Percentiles rank a stretch among this genome's conserved stretches.
phyloP scores from a whole-genome alignment of 495 filamentous ascomycete species.

The Poronia punctata region DNA sequence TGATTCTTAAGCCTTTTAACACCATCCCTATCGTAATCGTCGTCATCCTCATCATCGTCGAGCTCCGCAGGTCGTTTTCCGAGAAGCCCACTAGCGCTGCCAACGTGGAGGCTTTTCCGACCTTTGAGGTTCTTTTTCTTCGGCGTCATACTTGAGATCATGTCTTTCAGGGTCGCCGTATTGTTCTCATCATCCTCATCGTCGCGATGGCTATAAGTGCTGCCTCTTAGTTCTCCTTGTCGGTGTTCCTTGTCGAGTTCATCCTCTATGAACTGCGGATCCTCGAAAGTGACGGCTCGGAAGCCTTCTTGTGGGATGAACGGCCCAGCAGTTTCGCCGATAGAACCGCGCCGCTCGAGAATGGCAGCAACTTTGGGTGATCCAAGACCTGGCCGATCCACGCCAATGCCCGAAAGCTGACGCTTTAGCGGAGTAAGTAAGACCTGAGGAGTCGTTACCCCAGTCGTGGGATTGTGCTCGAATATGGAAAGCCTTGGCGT shows the following conservation, averaged over 20 bases:
- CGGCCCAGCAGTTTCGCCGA: constrained; percentile 55
- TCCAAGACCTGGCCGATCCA: constrained; percentile 67
- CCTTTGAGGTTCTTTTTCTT: constrained; percentile 62
- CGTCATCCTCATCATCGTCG: constrained; percentile 61
- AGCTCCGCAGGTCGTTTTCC: constrained; percentile 70
- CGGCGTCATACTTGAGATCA: constrained; percentile 70
- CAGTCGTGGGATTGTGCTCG: constrained; percentile 49
- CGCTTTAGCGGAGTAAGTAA: constrained; percentile 56
- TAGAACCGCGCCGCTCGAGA: constrained; percentile 64
- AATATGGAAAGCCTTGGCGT: constrained; percentile 42
- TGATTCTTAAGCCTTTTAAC: constrained; percentile 65
- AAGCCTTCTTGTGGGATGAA: constrained; percentile 47
- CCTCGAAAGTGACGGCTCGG: constrained; percentile 54
- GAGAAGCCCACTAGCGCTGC: constrained; percentile 65
- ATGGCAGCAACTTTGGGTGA: constrained; percentile 70
- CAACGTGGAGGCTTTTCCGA: constrained; percentile 71
- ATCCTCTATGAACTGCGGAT: constrained; percentile 57
- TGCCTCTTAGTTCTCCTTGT: constrained; percentile 54
- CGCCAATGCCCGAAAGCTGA: constrained; percentile 65
- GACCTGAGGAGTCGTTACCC: constrained; percentile 54
- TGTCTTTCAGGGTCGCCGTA: constrained; percentile 59
- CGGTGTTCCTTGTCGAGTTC: constrained; percentile 64
- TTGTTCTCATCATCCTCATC: constrained; percentile 44
- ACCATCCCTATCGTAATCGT: constrained; percentile 53
- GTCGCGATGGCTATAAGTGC: constrained; percentile 42